Base-by-base conservation (phyloP, 169 alveolate genomes). In the Plasmodium ovale region DNA sequence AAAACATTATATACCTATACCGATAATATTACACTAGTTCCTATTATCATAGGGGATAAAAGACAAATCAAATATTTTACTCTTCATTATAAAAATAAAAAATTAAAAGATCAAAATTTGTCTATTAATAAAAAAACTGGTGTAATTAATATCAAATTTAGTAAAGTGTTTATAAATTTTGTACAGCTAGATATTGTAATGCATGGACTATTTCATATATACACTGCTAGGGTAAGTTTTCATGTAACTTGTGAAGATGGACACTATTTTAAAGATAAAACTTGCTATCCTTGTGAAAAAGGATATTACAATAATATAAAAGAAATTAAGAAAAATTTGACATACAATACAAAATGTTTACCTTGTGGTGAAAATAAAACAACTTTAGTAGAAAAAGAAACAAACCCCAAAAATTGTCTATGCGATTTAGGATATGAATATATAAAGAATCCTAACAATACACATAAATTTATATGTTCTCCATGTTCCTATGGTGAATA, bases 241-340 rank as follows among this genome's bases (percentile, higher is more conserved):
- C 33, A 71, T 1, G 49, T 89, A 3, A 60, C 53, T 0, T 92
- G 95, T 70, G 74, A 51, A 37, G 93, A 82, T 53, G 94, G 94
- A 16, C 42, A 92, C 39, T 77, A 62, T 82, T 65, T 64, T 44
- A 82, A 67, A 6, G 53, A 19, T 12, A 89, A 92, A 29, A 92
- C 85, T 62, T 95, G 97, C 51, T 44, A n/a, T 27, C 88, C 73
- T 2, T 95, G 97, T 47, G 85, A 53, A n/a, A 53, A 49, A n/a
- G 97, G 97, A 1, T 51, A 88, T 25, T 95, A 92, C 70, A 95
- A 95, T 71, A 92, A 93, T 31, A n/a, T 95, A 10, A 39, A 71
- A 3, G 74, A 72, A 58, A 87, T 94, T 9, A 85, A 87, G 51
- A 67, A 44, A 3, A 72, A 88, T 82, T 44, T 74, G 3, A 29